Percentiles rank a stretch among this genome's conserved stretches.
phyloP scores from a whole-genome alignment of 176 grass and related monocot species.

The Oryza rufipogon region DNA sequence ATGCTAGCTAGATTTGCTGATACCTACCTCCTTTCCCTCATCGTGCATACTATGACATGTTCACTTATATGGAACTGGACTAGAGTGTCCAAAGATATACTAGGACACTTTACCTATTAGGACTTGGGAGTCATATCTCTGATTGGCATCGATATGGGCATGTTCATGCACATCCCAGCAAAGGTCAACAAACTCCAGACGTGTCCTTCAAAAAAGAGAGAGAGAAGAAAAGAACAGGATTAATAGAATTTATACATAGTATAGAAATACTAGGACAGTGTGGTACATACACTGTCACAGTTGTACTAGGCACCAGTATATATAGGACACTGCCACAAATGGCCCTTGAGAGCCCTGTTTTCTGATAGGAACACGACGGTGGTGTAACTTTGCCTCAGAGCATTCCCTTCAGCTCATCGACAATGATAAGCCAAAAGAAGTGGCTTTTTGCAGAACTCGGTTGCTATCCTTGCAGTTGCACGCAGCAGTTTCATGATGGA shows the following conservation, averaged over 20 bases:
- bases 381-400: conserved; percentile 36
- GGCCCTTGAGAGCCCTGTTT: conserved; percentile 37
- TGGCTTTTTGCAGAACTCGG: conserved; percentile 54
- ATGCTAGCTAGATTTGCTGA: not conserved
- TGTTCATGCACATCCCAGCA: not conserved
- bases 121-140: not conserved
- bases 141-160: not conserved
- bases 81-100: not conserved
- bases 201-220: not conserved
- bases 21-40: not conserved
- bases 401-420: conserved; percentile 42
- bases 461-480: conserved; percentile 36
- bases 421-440: conserved; percentile 57
- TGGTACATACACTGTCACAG: not conserved
- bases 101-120: not conserved
- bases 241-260: not conserved
- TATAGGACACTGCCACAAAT: conserved; percentile 38
- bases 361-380: conserved; percentile 29
- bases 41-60: not conserved
- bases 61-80: not conserved
- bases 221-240: not conserved
- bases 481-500: conserved; percentile 42
- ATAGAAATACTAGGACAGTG: conserved; percentile 5
- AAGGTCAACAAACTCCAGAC: not conserved
- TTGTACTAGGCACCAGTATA: not conserved